phyloP scores from a whole-genome alignment of 2,329 filamentous ascomycete species.

The Penicillium sp. region DNA sequence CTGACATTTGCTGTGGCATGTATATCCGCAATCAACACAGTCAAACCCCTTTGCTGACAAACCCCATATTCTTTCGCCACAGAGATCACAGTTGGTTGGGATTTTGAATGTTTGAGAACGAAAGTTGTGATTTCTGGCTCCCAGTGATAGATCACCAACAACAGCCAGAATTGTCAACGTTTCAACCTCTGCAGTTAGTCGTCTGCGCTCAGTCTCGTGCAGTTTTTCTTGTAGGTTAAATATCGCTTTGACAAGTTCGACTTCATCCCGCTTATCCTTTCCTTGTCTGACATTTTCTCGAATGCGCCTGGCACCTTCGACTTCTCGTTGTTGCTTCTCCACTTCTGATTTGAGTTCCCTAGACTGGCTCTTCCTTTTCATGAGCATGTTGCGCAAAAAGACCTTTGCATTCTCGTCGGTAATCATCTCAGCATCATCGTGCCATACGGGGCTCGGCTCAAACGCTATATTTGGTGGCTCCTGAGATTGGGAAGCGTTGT shows the following conservation, averaged over 20 bases:
- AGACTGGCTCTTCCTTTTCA: constrained; percentile 82
- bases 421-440: constrained; percentile 84
- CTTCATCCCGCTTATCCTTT: constrained; percentile 82
- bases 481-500: constrained; percentile 78
- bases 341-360: constrained; percentile 76
- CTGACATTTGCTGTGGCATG: constrained; percentile 97
- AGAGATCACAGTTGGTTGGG: constrained; percentile 95
- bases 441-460: constrained; percentile 94
- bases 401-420: constrained; percentile 83
- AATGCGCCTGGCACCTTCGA: constrained; percentile 69
- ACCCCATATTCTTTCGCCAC: constrained; percentile 95
- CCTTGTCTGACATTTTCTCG: constrained; percentile 77
- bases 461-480: constrained; percentile 83
- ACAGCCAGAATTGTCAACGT: constrained; percentile 86
- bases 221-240: constrained; percentile 81
- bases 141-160: constrained; percentile 87
- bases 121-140: constrained; percentile 94
- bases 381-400: constrained; percentile 84
- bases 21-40: constrained; percentile 94
- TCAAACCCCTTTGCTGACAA: constrained; percentile 94
- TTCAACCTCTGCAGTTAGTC: constrained; percentile 86
- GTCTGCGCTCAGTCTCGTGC: constrained; percentile 77
- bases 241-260: constrained; percentile 75
- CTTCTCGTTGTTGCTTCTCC: constrained; percentile 80
- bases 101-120: constrained; percentile 99